Evolutionary conservation across 371 early-diverging fungal genomes (phyloP), one percentile per base, ranked within the genome.

Genomic region (Fennellomyces sp.): DNA sequence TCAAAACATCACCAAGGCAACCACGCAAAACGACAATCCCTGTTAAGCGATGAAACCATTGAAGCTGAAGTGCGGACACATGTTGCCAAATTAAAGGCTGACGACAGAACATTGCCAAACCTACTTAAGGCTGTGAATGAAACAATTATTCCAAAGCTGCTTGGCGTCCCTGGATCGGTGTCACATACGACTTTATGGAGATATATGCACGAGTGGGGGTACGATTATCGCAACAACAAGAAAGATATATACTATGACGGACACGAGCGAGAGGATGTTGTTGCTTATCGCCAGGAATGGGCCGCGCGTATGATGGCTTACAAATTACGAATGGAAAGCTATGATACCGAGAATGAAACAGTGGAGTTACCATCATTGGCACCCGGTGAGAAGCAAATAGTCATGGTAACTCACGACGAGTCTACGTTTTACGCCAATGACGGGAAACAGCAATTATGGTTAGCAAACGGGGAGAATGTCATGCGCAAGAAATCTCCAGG

Each of bases 391-490:
- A 0, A 58, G 29, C 35, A 57, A 49, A 35, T 56, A 12, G 58
- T 63, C 2, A 13, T 61, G 26, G 61, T 54, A 12, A 61, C 61
- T 19, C 49, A 63, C 26, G 58, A 63, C 28, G 58, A 58, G 21
- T 30, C 28, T 23, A 63, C 57, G 7, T 63, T 63, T 26, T 63
- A 63, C 27, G 39, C 53, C 12, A 63, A 58, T 7, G 64, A 58
- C 28, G 52, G 53, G 2, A 58, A 45, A 38, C 8, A 25, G 2
- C 17, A 41, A 0, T 3, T 52, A 0, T 63, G 64, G 64, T n/a
- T 63, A 11, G 8, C 5, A 1, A 19, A 51, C 8, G 58, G 28
- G 3, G 47, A 57, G 27, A 45, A 31, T 6, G 4, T 29, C 19
- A 5, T 61, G 39, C 2, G 11, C 12, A 55, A 56, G 36, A 65